phyloP scores from a whole-genome alignment of 805 yeast species.

The Pichia cephalocereana region DNA sequence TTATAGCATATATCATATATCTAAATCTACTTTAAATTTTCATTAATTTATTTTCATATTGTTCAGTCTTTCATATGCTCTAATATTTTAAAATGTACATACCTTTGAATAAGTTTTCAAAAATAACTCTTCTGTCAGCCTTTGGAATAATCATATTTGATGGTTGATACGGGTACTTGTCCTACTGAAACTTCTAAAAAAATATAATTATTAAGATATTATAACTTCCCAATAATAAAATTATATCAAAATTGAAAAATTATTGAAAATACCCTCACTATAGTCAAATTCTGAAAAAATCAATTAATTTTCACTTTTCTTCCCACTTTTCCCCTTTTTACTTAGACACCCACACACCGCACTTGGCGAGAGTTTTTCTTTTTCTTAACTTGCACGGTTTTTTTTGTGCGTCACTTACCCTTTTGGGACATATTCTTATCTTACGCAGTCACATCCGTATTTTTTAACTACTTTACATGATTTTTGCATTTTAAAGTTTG shows the following conservation, averaged over 20 bases:
- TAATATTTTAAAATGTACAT: slow-evolving; percentile 32
- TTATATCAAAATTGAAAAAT: background rate
- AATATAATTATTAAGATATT: background rate
- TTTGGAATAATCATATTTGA: slow-evolving; percentile 95
- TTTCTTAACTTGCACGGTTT: too few species aligned
- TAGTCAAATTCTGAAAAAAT: too few species aligned
- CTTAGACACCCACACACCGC: background rate
- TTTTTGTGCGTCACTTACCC: background rate
- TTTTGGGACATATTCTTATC: background rate
- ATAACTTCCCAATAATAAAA: background rate
- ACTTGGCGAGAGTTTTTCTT: background rate
- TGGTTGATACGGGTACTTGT: slow-evolving; percentile 4
- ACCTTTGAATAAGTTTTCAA: slow-evolving; percentile 98
- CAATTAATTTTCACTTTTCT: background rate
- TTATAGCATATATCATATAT: too few species aligned
- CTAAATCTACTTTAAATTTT: too few species aligned
- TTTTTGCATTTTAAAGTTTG: too few species aligned
- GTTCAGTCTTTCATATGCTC: too few species aligned
- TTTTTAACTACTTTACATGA: too few species aligned
- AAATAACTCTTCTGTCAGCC: slow-evolving; percentile 99
- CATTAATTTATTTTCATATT: too few species aligned
- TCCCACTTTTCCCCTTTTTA: background rate
- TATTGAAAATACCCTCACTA: background rate
- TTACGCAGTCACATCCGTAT: background rate
- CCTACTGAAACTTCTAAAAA: background rate